Base-by-base conservation (phyloP, 306 rosid species). In the Gillenia trifoliata region DNA sequence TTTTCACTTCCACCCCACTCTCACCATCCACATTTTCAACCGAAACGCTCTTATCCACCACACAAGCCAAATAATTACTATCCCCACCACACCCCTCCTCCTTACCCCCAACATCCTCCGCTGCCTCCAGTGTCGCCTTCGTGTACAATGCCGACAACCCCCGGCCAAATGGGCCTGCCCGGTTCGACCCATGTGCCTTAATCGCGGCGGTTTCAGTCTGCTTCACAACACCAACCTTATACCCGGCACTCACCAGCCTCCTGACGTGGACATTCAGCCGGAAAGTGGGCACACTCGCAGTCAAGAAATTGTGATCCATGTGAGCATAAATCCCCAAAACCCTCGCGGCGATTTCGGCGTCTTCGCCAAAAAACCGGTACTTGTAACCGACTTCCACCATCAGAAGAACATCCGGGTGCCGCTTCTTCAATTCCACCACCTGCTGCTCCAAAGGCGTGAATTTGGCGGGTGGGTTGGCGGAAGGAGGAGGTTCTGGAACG, bases 131-230 rank as follows among this genome's bases (percentile, higher is more conserved):
- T 3, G 97, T 94, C 11, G 97, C 96, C 84, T 87, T 92, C 0
- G 97, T 94, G 76, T 91, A 94, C 86, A 94, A 74, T 6, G 93
- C 98, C 4, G 95, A 94, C 23, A 91, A 79, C 2, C 95, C 98
- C 43, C 98, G 66, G 11, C 87, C 79, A 77, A 94, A 94, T 0
- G 98, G 98, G n/a, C 91, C 96, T 0, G 81, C 30, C 54, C 84
- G 71, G 75, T 89, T 91, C 28, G 88, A 82, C 16, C 98, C 93
- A 3, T 88, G 97, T 3, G 98, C 90, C 85, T 94, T 94, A 57
- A 91, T 88, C 45, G 98, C 91, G 1, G 98, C 95, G 0, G 98
- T 94, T 82, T 94, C 97, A 0, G 97, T 94, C 89, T 94, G 98
- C 88, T 84, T 90, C 33, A 94, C 90, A 38, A 94, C 97, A 34